A percentile compares a stretch with the other conserved stretches of the same genome.
These are phyloP conservation scores for Dioscorea dumetorum DNA, from an alignment of 106 monocot species.

Conservation along the genomic window DNA sequence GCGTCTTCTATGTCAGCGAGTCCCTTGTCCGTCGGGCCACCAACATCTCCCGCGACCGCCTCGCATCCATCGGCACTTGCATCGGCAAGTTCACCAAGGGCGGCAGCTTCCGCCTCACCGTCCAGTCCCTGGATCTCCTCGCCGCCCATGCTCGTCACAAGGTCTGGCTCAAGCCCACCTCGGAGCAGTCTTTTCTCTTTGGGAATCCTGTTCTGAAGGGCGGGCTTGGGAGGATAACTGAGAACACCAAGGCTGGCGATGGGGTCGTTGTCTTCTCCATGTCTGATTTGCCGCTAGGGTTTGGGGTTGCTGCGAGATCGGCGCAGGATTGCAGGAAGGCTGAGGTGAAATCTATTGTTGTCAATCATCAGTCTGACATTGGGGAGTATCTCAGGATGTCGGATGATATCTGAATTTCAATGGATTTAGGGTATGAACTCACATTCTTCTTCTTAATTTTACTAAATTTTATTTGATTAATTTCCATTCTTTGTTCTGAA, in stretches of 20 bases:
- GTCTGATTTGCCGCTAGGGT: conserved; percentile 79
- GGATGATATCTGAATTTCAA: conserved; percentile 51
- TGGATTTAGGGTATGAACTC: too few species aligned
- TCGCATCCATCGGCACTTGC: conserved; percentile 60
- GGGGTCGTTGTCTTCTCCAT: conserved; percentile 83
- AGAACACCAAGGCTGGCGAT: conserved; percentile 63
- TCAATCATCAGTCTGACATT: conserved; percentile 78
- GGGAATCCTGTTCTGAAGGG: conserved; percentile 78
- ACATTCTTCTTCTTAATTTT: too few species aligned
- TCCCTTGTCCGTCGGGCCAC: conserved; percentile 74
- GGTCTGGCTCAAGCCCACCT: conserved; percentile 80
- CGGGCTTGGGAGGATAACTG: conserved; percentile 67
- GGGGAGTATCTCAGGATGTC: conserved; percentile 79
- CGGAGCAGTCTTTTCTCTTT: conserved; percentile 72
- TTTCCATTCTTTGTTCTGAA: too few species aligned
- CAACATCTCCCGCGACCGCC: conserved; percentile 61
- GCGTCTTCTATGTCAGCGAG: conserved; percentile 79
- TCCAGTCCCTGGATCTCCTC: conserved; percentile 81
- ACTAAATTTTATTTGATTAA: too few species aligned
- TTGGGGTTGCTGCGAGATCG: conserved; percentile 67
- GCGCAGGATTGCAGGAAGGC: conserved; percentile 81
- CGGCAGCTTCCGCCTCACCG: conserved; percentile 66
- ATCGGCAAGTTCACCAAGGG: conserved; percentile 76
- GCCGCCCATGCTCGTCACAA: conserved; percentile 79
- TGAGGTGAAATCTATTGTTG: conserved; percentile 62